Base-by-base conservation (phyloP, 108 stramenopile species). In the Nitzschia sp. region DNA sequence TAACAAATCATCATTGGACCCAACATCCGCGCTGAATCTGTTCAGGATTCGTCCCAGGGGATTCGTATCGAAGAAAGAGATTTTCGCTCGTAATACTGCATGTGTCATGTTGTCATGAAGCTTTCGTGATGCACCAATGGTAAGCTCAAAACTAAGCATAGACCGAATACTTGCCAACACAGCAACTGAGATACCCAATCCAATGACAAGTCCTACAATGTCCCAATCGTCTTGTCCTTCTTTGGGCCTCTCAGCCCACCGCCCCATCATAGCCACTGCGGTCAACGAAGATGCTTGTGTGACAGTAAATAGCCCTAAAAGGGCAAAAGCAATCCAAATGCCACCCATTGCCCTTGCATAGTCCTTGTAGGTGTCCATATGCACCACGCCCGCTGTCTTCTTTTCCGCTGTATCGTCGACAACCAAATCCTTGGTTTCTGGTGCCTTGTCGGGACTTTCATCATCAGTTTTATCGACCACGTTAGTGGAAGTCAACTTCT, bases 1-100 rank as follows among this genome's bases (percentile, higher is more conserved):
- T 24, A 89, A 81, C 19, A 76, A 60, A 60, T 89, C 91, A 50
- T 92, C 91, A 56, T 83, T 85, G 52, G 73, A 82, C 8, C 90
- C 90, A 12, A 87, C 86, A 64, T 92, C 90, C n/a, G 82, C 80
- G 11, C 63, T 71, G 54, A 80, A 82, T 9, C 94, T 58, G 67
- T 90, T 90, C 24, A 93, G 69, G 20, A 96, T 87, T 63, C 92
- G 78, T 0, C 96, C 96, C 7, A 86, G 55, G 19, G 96, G 92
- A 65, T 90, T 93, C 10, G 84, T 83, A 59, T 94, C 93, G 64
- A 93, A 96, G 65, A 90, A 96, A 21, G 76, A 65, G 29, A 91
- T 87, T 44, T 81, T 86, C 10, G 91, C 88, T 37, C 84, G 41
- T 10, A 96, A 69, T 10, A 96, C 86, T 25, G 84, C 58, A 38